Conservation (phyloP, 1,284 basidiomycete genomes). For the Trametes pubescens region DNA sequence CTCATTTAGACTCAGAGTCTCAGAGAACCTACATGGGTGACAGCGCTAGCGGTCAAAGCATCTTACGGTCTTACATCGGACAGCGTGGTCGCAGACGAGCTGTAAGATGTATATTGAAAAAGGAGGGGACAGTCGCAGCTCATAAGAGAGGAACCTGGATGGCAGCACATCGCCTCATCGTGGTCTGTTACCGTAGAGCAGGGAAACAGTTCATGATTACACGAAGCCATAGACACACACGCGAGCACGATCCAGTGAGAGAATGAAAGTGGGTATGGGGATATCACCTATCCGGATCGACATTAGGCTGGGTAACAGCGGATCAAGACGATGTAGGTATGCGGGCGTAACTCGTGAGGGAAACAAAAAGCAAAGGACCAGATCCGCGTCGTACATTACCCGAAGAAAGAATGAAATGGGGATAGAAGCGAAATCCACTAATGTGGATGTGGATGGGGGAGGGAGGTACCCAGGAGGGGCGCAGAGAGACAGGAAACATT, state of each 20-base stretch:
- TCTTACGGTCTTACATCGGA: neutral
- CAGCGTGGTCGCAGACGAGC: neutral
- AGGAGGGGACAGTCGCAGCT: constrained; percentile 24
- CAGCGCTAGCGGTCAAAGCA: neutral
- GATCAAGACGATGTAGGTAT: constrained; percentile 41
- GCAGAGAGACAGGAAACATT: constrained; percentile 46
- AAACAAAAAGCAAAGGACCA: constrained; percentile 53
- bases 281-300: constrained; percentile 45
- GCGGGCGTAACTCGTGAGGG: constrained; percentile 41
- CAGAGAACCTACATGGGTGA: neutral
- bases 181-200: constrained; percentile 22
- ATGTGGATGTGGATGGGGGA: constrained; percentile 42
- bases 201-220: constrained; percentile 58
- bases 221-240: constrained; percentile 67
- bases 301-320: constrained; percentile 45
- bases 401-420: constrained; percentile 50
- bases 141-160: constrained; percentile 24
- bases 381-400: constrained; percentile 72
- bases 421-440: constrained; percentile 43
- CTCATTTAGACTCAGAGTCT: neutral
- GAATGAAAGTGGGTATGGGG: constrained; percentile 59
- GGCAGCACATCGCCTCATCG: constrained; percentile 21
- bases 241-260: constrained; percentile 60
- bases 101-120: constrained; percentile 25
- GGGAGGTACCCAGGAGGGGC: constrained; percentile 47